Evolutionary conservation across 176 grass and related monocot species (phyloP).

Genomic region (Tillandsia fasciculata): DNA sequence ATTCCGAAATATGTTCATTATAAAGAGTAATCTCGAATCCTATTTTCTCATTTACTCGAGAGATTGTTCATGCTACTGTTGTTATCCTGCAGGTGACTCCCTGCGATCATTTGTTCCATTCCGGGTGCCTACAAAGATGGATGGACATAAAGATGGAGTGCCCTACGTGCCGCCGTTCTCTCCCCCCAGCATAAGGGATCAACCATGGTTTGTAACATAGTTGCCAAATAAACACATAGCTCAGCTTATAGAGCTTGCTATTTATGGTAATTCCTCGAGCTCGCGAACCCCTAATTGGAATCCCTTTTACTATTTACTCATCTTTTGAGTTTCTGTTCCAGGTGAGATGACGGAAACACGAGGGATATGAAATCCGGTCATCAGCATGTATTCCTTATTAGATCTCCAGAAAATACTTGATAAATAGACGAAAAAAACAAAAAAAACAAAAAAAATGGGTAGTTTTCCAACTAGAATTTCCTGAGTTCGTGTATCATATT

Average conservation of each 20-base stretch:
- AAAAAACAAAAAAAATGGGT: not conserved
- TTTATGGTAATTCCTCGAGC: not conserved
- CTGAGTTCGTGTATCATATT: not conserved
- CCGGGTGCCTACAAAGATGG: constrained; percentile 95
- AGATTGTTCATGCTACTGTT: not conserved
- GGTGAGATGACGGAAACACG: not conserved
- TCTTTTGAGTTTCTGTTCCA: not conserved
- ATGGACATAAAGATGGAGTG: constrained; percentile 99
- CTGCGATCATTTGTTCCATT: constrained; percentile 97
- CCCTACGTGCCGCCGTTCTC: constrained; percentile 79
- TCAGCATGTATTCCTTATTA: not conserved
- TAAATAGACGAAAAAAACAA: not conserved
- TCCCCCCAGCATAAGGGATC: constrained; percentile 61
- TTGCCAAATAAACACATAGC: constrained; percentile 36
- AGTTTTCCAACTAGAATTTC: not conserved
- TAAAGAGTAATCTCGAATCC: not conserved
- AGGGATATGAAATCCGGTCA: not conserved
- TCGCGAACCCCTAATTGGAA: not conserved
- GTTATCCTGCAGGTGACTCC: constrained; percentile 64
- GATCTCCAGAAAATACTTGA: not conserved
- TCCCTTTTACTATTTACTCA: not conserved
- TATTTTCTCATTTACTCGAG: not conserved
- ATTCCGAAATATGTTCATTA: not conserved
- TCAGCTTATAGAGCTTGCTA: constrained; percentile 41
- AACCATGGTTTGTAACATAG: constrained; percentile 39